Evolutionary conservation across 2,329 filamentous ascomycete species (phyloP).

Genomic region (Calonectria fujianensis): DNA sequence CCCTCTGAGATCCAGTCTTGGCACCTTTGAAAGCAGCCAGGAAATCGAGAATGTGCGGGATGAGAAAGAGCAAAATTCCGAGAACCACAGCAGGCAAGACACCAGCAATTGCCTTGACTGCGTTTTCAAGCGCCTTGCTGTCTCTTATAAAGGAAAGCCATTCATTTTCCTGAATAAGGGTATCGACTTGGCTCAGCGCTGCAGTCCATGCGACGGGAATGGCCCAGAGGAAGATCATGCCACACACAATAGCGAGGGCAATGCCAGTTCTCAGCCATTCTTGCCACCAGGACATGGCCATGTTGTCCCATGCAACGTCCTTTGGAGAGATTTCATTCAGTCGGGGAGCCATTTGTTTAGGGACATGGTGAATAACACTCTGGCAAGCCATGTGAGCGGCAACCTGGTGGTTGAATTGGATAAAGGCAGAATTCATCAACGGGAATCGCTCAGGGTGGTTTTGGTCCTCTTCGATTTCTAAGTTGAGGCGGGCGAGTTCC

Average conservation of each 20-base stretch:
- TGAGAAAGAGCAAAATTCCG: constrained; percentile 84
- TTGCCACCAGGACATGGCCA: constrained; percentile 97
- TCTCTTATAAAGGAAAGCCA: constrained; percentile 83
- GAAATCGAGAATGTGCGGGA: constrained; percentile 86
- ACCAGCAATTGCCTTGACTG: constrained; percentile 83
- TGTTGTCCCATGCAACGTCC: constrained; percentile 97
- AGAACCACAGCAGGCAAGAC: constrained; percentile 87
- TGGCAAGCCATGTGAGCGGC: constrained; percentile 99
- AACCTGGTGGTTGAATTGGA: constrained; percentile 98
- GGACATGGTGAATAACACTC: constrained; percentile 90
- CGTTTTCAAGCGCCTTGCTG: constrained; percentile 75
- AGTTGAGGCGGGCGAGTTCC: constrained; percentile 89
- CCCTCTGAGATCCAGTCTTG: constrained; percentile 86
- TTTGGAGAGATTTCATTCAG: constrained; percentile 94
- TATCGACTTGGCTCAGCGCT: constrained; percentile 84
- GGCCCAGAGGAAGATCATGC: constrained; percentile 91
- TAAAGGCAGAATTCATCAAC: constrained; percentile 96
- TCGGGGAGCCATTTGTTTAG: constrained; percentile 93
- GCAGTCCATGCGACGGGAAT: constrained; percentile 93
- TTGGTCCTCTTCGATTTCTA: constrained; percentile 95
- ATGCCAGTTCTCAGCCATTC: constrained; percentile 83
- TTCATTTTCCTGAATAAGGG: constrained; percentile 77
- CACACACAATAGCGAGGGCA: constrained; percentile 79
- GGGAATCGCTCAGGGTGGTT: constrained; percentile 89
- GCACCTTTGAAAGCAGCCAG: constrained; percentile 85